Conservation (phyloP, 2,329 filamentous ascomycete genomes). For the Didymella arachidicola region DNA sequence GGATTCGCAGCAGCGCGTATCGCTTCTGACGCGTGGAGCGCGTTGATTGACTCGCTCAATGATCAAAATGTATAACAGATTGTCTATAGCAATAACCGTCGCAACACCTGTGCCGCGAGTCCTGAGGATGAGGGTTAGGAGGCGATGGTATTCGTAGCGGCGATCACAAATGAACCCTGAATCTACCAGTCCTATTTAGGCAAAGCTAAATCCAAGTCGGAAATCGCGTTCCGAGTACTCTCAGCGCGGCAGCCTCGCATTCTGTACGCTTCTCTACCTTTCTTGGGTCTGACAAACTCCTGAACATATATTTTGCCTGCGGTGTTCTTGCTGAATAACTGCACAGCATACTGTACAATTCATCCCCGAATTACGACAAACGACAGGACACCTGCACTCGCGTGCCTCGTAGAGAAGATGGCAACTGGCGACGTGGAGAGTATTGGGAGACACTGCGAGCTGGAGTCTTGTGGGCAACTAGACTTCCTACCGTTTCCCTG, state of each 20-base stretch:
- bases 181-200: not conserved
- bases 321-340: not conserved
- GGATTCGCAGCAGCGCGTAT: not conserved
- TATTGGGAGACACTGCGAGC: slow-evolving; percentile 90
- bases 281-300: not conserved
- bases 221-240: slow-evolving; percentile 25
- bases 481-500: slow-evolving; percentile 97
- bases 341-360: not conserved
- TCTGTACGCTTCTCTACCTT: slow-evolving; percentile 6
- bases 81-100: too few relatives aligned
- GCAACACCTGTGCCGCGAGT: not conserved
- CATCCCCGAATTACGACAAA: not conserved
- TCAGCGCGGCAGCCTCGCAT: slow-evolving; percentile 17
- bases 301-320: not conserved
- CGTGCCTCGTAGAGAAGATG: slow-evolving; percentile 63
- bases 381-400: not conserved
- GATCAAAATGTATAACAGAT: not conserved
- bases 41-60: not conserved
- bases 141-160: not conserved
- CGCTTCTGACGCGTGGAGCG: not conserved
- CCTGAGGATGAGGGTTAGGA: not conserved
- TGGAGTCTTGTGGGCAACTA: slow-evolving; percentile 89
- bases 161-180: slow-evolving; percentile 5
- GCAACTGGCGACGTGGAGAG: slow-evolving; percentile 75
- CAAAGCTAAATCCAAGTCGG: slow-evolving; percentile 8